These are phyloP conservation scores for Colletotrichum sp. DNA, from an alignment of 2,329 filamentous ascomycete genomes.

Conservation along the genomic window DNA sequence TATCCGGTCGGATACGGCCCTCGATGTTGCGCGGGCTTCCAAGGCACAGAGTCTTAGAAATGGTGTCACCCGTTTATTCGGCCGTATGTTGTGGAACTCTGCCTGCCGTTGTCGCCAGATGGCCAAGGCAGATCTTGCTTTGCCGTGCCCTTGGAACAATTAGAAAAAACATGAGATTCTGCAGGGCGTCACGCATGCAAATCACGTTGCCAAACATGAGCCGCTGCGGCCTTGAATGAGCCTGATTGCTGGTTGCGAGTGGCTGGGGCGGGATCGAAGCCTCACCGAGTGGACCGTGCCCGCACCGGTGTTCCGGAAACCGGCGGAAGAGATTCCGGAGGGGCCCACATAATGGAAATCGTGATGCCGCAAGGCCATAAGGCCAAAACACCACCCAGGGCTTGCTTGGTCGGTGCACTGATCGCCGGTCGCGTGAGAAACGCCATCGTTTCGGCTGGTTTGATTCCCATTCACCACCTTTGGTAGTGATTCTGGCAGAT, in stretches of 20 bases:
- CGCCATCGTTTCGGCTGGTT: slow-evolving; percentile 17
- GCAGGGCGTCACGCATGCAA: not conserved
- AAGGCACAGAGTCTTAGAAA: not conserved
- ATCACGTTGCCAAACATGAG: not conserved
- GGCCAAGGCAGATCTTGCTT: not conserved
- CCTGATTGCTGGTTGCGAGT: not conserved
- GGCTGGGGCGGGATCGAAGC: not conserved
- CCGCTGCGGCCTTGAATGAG: not conserved
- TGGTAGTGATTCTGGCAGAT: not conserved
- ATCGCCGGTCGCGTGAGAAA: slow-evolving; percentile 10
- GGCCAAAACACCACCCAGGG: not conserved
- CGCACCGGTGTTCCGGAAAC: slow-evolving; percentile 12
- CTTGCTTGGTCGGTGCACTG: not conserved
- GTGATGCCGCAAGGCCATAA: slow-evolving; percentile 5
- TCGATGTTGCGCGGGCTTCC: not conserved
- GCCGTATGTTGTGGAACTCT: not conserved
- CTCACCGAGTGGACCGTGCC: slow-evolving; percentile 13
- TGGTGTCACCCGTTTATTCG: not conserved
- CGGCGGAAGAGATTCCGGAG: slow-evolving; percentile 10
- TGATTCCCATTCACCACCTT: slow-evolving; percentile 7
- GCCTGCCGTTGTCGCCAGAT: not conserved
- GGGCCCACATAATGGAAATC: not conserved
- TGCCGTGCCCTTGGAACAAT: not conserved
- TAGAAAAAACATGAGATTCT: not conserved
- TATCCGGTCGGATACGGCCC: not conserved